A percentile compares a stretch with the other conserved stretches of the same genome.
These are phyloP conservation scores for Quercus bicolor DNA, from an alignment of 306 rosid species.

Conservation along the genomic window DNA sequence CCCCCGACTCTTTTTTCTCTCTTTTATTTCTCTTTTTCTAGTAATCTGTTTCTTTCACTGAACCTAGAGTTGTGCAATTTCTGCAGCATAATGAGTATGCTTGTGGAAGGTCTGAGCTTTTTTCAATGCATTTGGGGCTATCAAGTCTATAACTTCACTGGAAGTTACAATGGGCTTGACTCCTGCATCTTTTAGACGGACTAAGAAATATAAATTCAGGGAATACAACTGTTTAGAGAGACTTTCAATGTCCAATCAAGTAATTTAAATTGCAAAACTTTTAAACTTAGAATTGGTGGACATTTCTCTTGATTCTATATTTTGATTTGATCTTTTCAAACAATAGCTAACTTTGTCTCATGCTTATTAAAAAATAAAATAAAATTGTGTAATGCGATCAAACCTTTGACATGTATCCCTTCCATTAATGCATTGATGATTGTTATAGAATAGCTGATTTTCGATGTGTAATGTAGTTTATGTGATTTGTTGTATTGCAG, in stretches of 20 bases:
- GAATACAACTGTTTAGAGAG: not conserved
- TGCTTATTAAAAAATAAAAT: too few relatives aligned
- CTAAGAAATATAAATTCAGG: not conserved
- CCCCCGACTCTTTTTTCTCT: too few relatives aligned
- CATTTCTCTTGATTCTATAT: not conserved
- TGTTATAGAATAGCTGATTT: too few relatives aligned
- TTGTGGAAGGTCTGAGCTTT: not conserved
- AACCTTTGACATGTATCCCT: too few relatives aligned
- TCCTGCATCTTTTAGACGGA: not conserved
- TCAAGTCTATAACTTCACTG: not conserved
- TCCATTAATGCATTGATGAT: too few relatives aligned
- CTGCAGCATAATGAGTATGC: not conserved
- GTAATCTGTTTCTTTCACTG: not conserved
- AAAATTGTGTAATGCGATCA: too few relatives aligned
- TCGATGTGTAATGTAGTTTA: too few relatives aligned
- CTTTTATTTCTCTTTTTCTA: too few relatives aligned
- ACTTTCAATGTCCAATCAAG: not conserved
- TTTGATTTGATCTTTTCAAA: not conserved
- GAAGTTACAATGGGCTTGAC: not conserved
- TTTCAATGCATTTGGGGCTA: not conserved
- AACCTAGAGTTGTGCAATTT: not conserved
- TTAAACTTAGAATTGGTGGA: not conserved
- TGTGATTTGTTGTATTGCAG: too few relatives aligned
- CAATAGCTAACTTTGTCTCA: not conserved
- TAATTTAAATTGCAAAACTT: not conserved